Evolutionary conservation across 495 filamentous ascomycete genomes (phyloP), one percentile per base, ranked within the genome.

Genomic region (Aspergillus cristatus): DNA sequence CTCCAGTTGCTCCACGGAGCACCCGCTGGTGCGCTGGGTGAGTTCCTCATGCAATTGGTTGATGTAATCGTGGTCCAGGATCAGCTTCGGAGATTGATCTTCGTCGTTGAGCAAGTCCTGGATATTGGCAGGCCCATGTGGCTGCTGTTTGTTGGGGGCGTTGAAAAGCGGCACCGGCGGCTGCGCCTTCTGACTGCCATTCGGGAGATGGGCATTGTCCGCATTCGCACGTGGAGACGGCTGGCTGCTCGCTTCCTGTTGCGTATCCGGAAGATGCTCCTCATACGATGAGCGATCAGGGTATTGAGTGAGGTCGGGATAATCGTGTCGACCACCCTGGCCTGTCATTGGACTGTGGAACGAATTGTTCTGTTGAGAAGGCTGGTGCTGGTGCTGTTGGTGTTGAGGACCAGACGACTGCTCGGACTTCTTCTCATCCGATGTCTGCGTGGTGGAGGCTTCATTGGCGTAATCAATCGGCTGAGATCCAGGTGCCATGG

Each of bases 1-100:
- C 63, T 97, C 90, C 18, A 98, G 69, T 55, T 98, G 93, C 61
- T 97, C 91, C 28, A 98, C 79, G 1, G 77, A 82, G 61, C 78
- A 88, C 0, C 88, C 88, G 29, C 80, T 81, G 6, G 83, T 84
- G 20, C 72, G 69, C 12, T 72, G 55, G 1, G 76, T 74, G 14
- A 94, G 58, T 18, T 70, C 55, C 0, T 65, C 47, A 35, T 82
- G 70, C 24, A 94, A 68, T 11, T 65, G 48, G 7, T 70, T 53
- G 28, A 84, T 53, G 26, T 68, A 62, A 0, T 49, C 41, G 7
- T 72, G 67, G 49, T 88, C 76, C 29, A 88, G 40, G 22, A 82
- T 66, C 13, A 82, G 44, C 36, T 53, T 47, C 4, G 57, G 53
- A 11, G 53, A 47, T 12, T 65, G 59, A 32, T 68, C 65, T 22